Base-by-base conservation (phyloP, 148 eudicot genomes). In the Pouteria glomerata region DNA sequence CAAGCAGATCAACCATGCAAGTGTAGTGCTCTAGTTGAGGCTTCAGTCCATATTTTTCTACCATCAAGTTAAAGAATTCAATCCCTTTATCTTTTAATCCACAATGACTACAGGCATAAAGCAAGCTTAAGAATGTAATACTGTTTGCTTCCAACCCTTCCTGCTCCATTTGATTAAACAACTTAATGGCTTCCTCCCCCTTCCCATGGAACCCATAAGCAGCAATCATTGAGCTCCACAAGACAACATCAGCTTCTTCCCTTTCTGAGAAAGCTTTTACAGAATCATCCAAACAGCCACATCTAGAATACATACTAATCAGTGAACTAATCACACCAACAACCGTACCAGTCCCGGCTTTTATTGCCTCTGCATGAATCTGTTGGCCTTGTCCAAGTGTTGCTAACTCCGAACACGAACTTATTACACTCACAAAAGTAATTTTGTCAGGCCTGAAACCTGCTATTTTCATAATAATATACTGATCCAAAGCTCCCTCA, bases 131-230 rank as follows among this genome's bases (percentile, higher is more conserved):
- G 77, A 93, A 90, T 63, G 98, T 93, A n/a, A 93, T 83, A 19
- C 85, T 84, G 70, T 84, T 87, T 10, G 90, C 83, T 72, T 88
- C 79, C 21, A 90, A 24, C 21, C 87, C 91, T 75, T 87, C 77
- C 44, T 65, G 71, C 63, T 87, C 80, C 89, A 90, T 85, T 44
- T 42, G 75, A 48, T 84, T 62, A 69, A 90, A 90, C 59, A 85
- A 29, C 59, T 84, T 69, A 23, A 90, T 78, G 1, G 93, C 98
- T 71, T 87, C 79, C 63, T 87, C 74, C 53, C 92, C 98, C 81
- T 78, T 86, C 39, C 98, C 98, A 79, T 93, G 96, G 71, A 90
- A 87, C 50, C 92, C 96, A 73, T 90, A 93, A 61, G 98, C 98
- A 62, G 92, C 77, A 67, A 88, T 90, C 96, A 93, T 88, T 8